Conservation (phyloP, 768 basidiomycete genomes). For the Tricholoma terreum region DNA sequence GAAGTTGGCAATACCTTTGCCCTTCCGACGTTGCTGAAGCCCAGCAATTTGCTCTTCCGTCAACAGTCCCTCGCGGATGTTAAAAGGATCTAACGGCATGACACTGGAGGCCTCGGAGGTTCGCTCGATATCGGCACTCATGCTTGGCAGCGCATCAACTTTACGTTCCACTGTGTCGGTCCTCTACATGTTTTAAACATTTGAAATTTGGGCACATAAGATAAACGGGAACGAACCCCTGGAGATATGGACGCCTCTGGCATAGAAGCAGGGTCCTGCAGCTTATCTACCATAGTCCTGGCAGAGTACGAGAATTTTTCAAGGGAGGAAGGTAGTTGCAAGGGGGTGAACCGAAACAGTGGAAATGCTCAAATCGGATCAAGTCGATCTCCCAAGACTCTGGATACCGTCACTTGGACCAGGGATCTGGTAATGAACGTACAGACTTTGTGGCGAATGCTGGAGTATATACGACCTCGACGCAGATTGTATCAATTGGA, state of each 20-base stretch:
- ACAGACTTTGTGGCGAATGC: background rate
- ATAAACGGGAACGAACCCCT: constrained; percentile 23
- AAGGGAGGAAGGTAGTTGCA: constrained; percentile 18
- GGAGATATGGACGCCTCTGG: constrained; percentile 21
- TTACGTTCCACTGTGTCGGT: constrained; percentile 54
- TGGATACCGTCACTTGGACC: constrained; percentile 26
- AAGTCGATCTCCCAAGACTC: constrained; percentile 31
- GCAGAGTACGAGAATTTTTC: constrained; percentile 22
- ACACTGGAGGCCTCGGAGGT: constrained; percentile 31
- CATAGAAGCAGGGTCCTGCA: constrained; percentile 27
- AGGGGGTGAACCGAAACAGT: constrained; percentile 40
- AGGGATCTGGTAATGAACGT: constrained; percentile 20
- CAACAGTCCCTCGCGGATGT: constrained; percentile 57
- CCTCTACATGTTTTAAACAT: constrained; percentile 26
- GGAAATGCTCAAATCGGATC: constrained; percentile 36
- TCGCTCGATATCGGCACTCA: constrained; percentile 45
- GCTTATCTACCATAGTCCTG: constrained; percentile 31
- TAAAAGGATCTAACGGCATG: constrained; percentile 59
- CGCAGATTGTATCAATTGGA: background rate
- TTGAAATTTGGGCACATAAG: constrained; percentile 4
- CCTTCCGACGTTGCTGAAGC: constrained; percentile 56
- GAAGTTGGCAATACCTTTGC: constrained; percentile 63
- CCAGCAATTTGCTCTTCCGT: constrained; percentile 60
- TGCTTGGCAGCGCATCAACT: constrained; percentile 39
- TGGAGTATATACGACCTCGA: background rate